Base-by-base conservation (phyloP, 2,329 filamentous ascomycete genomes). In the Stachybotrys chartarum region DNA sequence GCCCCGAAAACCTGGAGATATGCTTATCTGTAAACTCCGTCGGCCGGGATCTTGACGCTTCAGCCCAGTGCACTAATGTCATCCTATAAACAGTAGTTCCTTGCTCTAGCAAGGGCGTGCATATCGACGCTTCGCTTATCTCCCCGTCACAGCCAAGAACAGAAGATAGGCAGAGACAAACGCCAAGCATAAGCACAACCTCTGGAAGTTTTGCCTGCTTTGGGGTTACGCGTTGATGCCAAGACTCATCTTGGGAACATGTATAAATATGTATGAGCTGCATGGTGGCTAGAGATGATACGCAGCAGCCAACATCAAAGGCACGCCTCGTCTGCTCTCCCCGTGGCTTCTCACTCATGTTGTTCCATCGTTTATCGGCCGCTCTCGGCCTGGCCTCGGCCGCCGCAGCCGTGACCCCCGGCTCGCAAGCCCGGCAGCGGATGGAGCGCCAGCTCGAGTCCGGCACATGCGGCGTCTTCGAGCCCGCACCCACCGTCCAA, bases 301-400 rank as follows among this genome's bases (percentile, higher is more conserved):
- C 24, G 5, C 14, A 42, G 35, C 35, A 42, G 35, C 14, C 35
- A 42, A 14, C 10, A 42, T 42, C 8, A 42, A 42, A 42, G 35
- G 35, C 35, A 42, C 35, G 35, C 35, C 8, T 42, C 24, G 24
- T 42, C 35, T 42, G 35, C 10, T 10, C 8, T 42, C 8, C 8
- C 14, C 35, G 8, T 14, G 35, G 14, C 35, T 42, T 42, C 35
- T 10, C 35, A 42, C 24, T 24, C 24, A 45, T 57, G 54, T 18
- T 57, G 59, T 53, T 42, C 56, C 7, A 57, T 57, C 7, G 57
- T 61, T 11, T 57, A 8, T 47, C 45, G 45, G 45, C 45, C 45
- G 45, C 58, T 10, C 59, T 67, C 30, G 64, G 64, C 45, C 45
- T 47, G 45, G 45, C 45, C 45, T 10, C 18, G 16, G 45, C 18